Evolutionary conservation across 495 filamentous ascomycete species (phyloP).

Genomic region (Podospora pseudopauciseta): DNA sequence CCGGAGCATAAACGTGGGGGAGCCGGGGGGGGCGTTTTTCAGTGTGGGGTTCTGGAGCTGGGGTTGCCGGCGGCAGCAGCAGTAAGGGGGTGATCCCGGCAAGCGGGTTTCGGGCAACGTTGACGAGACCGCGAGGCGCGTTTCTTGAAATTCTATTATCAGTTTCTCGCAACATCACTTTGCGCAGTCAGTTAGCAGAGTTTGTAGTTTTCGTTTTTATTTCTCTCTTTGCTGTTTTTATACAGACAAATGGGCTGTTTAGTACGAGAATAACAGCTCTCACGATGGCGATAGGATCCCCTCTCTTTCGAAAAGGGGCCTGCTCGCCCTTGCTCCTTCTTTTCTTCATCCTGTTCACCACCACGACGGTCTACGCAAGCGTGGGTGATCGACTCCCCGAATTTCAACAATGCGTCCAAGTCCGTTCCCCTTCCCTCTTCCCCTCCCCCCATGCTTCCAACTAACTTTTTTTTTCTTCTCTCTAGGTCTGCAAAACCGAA

Average conservation of each 20-base stretch:
- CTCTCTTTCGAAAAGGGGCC: neutral
- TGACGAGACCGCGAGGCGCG: neutral
- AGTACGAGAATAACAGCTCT: too few species aligned
- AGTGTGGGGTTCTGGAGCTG: neutral
- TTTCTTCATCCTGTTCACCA: neutral
- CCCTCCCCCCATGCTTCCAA: neutral
- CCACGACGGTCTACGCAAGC: constrained; percentile 59
- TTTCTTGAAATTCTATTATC: neutral
- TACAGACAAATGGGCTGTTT: neutral
- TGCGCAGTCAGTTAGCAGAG: neutral
- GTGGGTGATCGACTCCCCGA: constrained; percentile 83
- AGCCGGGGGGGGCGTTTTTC: neutral
- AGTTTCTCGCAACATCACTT: neutral
- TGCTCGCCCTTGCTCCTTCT: neutral
- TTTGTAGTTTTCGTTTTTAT: neutral
- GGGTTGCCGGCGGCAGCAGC: neutral
- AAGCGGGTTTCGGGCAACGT: neutral
- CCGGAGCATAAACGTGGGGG: neutral
- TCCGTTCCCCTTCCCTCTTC: constrained; percentile 36
- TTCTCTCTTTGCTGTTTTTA: neutral
- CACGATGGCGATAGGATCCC: neutral
- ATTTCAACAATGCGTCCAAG: constrained; percentile 84
- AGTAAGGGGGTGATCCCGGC: neutral
- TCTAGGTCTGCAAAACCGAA: constrained; percentile 72
- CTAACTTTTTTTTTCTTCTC: constrained; percentile 20